Base-by-base conservation (phyloP, 257 asterid species). In the Fraxinus anomala region DNA sequence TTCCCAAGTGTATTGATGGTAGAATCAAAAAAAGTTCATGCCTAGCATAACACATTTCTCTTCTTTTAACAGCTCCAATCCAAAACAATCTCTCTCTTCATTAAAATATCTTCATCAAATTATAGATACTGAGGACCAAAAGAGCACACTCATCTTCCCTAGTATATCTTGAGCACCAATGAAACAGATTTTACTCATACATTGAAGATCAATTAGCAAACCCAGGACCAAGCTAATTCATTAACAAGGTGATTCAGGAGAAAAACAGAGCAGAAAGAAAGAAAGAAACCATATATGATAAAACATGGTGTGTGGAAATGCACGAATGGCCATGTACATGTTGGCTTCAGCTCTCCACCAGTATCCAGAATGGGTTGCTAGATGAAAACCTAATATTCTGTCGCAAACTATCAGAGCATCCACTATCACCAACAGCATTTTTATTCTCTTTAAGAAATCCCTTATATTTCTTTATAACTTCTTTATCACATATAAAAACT, bases 391-490 rank as follows among this genome's bases (percentile, higher is more conserved):
- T 63, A 30, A 49, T 44, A 31, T 63, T 49, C 61, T 74, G 74
- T 9, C 51, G 67, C n/a, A 44, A 37, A 36, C 47, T 63, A 68
- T 44, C 49, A 61, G 42, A 44, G 56, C 66, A 66, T 40, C 69
- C 56, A 54, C 42, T 39, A 82, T 30, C 70, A 76, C 79, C 69
- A 63, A 39, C 76, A 76, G 66, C 77, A 30, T 65, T 68, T 75
- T 70, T 75, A 56, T 61, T 61, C 31, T 61, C 68, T 21, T 9
- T 23, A 61, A 21, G 33, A 23, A 61, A 23, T 30, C 44, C 13
- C 12, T 26, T 4, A 30, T 49, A 16, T 26, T 49, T 16, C 51
- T 31, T 73, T 76, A 73, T 56, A 65, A 36, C 26, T 33, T 17
- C 31, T 19, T 19, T 10, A 30, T 67, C 59, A 68, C 56, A 73